Base-by-base conservation (phyloP, 805 yeast species). In the Starmerella floris region DNA sequence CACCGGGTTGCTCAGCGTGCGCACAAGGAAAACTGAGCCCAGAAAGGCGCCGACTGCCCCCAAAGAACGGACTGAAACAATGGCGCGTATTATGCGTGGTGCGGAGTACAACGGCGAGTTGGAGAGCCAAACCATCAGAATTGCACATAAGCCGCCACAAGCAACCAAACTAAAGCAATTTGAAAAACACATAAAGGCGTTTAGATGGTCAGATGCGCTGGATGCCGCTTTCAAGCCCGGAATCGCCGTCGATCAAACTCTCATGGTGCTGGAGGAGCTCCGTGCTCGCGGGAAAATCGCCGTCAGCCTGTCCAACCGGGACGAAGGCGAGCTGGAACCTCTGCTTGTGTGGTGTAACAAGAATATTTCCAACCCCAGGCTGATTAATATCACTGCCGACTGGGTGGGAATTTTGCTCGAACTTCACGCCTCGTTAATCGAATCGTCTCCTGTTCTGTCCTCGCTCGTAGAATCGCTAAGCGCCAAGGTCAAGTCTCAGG, bases 201-300 rank as follows among this genome's bases (percentile, higher is more conserved):
- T 91, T 68, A 75, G 80, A 57, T 91, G 97, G 95, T 60, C 77
- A 2, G 96, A 87, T 51, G 96, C 97, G 4, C 68, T 91, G 35
- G 95, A 88, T 59, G 70, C 78, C 45, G 96, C 95, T 1, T 77
- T 88, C 49, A 67, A 73, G 13, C 72, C 79, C 2, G 95, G 94
- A 11, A 70, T 78, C 58, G 75, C 88, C 1, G 74, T 77, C 44
- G 95, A 87, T 54, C 68, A 78, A 46, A 82, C 94, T 0, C 66
- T 83, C 6, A 79, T 94, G 15, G 84, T 85, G 2, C 66, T 91
- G 47, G 79, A 78, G 54, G 98, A 91, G 63, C 71, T 91, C 56
- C 80, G 83, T 56, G 77, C 76, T 53, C 72, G 95, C 46, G 97
- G 96, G 33, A 91, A 91, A 59, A 77, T 88, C 40, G 71, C 84